These are phyloP conservation scores for Pulveroboletus ravenelii DNA, from an alignment of 768 basidiomycete genomes.

Conservation along the genomic window DNA sequence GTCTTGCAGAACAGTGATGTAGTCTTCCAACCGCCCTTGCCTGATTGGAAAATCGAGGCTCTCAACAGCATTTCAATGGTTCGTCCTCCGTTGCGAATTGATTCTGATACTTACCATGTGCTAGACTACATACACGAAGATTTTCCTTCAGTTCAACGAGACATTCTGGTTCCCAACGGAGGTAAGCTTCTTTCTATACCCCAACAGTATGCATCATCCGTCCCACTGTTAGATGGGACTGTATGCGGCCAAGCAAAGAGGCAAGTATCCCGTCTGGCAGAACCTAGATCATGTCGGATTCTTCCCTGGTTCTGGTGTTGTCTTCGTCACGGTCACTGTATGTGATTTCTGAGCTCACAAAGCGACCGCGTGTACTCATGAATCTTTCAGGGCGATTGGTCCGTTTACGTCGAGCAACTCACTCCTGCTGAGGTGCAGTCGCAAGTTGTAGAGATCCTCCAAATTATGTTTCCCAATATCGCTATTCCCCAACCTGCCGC, in stretches of 20 bases:
- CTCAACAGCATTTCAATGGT: slow-evolving; percentile 61
- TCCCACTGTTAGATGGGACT: slow-evolving; percentile 33
- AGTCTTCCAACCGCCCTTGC: slow-evolving; percentile 49
- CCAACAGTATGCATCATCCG: background rate
- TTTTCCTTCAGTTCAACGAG: slow-evolving; percentile 57
- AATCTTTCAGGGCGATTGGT: slow-evolving; percentile 49
- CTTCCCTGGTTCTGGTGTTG: slow-evolving; percentile 54
- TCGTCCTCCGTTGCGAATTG: background rate
- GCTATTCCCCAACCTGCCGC: slow-evolving; percentile 51
- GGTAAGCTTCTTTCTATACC: slow-evolving; percentile 13
- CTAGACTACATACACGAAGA: slow-evolving; percentile 60
- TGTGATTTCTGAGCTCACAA: background rate
- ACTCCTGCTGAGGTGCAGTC: slow-evolving; percentile 42
- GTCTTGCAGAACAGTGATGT: slow-evolving; percentile 65
- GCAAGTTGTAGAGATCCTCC: slow-evolving; percentile 52
- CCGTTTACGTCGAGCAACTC: slow-evolving; percentile 52
- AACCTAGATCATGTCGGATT: slow-evolving; percentile 53
- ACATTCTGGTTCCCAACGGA: slow-evolving; percentile 57
- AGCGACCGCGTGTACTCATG: background rate
- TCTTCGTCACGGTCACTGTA: slow-evolving; percentile 28
- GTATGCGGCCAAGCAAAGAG: slow-evolving; percentile 54
- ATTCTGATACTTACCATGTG: background rate
- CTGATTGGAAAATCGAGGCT: slow-evolving; percentile 60
- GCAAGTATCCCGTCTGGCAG: slow-evolving; percentile 65
- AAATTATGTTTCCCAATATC: slow-evolving; percentile 51